These are phyloP conservation scores for Pezicula radicicola DNA, from an alignment of 2,329 filamentous ascomycete species.

Conservation along the genomic window DNA sequence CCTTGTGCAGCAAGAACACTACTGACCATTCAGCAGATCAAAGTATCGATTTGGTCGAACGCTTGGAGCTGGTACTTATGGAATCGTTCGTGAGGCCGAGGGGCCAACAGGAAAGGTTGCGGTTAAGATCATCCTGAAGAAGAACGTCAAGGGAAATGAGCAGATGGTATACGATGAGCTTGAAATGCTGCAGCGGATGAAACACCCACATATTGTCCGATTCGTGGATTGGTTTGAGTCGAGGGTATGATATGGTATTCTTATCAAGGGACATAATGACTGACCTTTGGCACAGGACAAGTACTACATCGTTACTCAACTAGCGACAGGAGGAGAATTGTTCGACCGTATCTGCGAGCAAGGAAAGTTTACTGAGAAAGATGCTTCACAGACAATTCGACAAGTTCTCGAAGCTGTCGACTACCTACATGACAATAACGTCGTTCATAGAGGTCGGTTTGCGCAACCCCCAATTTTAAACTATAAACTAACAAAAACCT, in stretches of 20 bases:
- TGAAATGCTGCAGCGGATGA: slow-evolving; percentile 84
- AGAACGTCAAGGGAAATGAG: slow-evolving; percentile 98
- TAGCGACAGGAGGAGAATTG: slow-evolving; percentile 92
- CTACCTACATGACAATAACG: slow-evolving; percentile 91
- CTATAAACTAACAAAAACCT: slow-evolving; percentile 12
- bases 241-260: slow-evolving; percentile 55
- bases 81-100: slow-evolving; percentile 94
- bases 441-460: slow-evolving; percentile 81
- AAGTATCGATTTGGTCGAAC: slow-evolving; percentile 92
- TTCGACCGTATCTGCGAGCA: slow-evolving; percentile 98
- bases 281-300: slow-evolving; percentile 67
- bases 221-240: slow-evolving; percentile 99
- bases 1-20: slow-evolving; percentile 7
- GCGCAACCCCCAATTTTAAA: neutral
- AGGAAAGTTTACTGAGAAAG: slow-evolving; percentile 97
- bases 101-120: slow-evolving; percentile 82
- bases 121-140: slow-evolving; percentile 98
- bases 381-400: slow-evolving; percentile 85
- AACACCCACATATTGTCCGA: slow-evolving; percentile 93
- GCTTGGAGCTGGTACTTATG: slow-evolving; percentile 94
- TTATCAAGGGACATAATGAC: neutral
- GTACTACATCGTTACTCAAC: slow-evolving; percentile 97
- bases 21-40: slow-evolving; percentile 48
- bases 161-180: slow-evolving; percentile 98
- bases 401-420: slow-evolving; percentile 91